These are phyloP conservation scores for Yamadazyma dushanensis DNA, from an alignment of 1,139 yeast species.

Conservation along the genomic window DNA sequence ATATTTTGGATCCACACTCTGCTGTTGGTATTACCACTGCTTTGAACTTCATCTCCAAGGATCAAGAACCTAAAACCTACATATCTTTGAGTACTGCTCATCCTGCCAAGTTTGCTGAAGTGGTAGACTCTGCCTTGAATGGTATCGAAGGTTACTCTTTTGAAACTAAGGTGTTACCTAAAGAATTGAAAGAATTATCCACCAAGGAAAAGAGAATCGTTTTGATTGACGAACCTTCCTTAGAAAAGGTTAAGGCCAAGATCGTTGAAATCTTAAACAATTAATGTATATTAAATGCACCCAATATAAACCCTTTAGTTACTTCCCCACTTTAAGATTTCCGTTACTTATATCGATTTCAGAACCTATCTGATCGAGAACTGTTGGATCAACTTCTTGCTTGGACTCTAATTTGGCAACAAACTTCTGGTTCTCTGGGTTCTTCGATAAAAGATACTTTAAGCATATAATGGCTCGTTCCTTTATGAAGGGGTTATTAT, in stretches of 20 bases:
- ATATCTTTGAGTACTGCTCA: constrained; percentile 94
- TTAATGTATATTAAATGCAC: too few relatives aligned
- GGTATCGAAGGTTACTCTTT: constrained; percentile 74
- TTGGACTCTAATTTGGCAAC: constrained; percentile 55
- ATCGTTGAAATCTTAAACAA: constrained; percentile 62
- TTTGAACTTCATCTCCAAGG: constrained; percentile 56
- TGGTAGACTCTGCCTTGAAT: constrained; percentile 78
- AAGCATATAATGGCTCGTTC: constrained; percentile 83
- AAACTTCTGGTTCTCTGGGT: constrained; percentile 68
- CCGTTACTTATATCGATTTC: constrained; percentile 41
- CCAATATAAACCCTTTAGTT: constrained; percentile 13
- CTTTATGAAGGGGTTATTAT: constrained; percentile 82
- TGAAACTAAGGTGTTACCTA: constrained; percentile 86
- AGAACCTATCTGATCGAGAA: constrained; percentile 41
- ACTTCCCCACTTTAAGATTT: constrained; percentile 24
- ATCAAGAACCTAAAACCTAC: constrained; percentile 46
- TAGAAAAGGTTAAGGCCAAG: constrained; percentile 69
- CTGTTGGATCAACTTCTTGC: constrained; percentile 30
- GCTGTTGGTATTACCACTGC: constrained; percentile 91
- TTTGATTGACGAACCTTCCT: constrained; percentile 71
- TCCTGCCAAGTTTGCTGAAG: constrained; percentile 97
- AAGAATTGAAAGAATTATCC: constrained; percentile 73
- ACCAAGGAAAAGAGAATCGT: constrained; percentile 74
- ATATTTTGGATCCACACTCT: constrained; percentile 93
- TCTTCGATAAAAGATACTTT: constrained; percentile 62